Evolutionary conservation across 805 yeast genomes (phyloP), one percentile per base, ranked within the genome.

Genomic region (Myxozyma udenii): DNA sequence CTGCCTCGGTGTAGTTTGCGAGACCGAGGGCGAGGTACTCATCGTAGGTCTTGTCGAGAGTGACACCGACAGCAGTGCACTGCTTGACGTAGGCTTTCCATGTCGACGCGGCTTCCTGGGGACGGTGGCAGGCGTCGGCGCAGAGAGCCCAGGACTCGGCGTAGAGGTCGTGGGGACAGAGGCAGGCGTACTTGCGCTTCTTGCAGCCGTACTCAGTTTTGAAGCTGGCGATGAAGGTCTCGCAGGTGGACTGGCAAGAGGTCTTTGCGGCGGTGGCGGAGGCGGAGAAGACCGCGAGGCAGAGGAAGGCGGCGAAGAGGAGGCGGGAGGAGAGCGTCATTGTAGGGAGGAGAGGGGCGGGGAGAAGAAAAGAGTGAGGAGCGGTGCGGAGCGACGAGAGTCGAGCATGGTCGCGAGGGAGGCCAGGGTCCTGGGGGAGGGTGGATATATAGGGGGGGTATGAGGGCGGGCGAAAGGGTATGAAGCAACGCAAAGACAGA

Each of bases 71-170:
- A 19, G 26, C 41, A 14, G 14, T 26, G 41, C 58, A 54, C 18
- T 7, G 24, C 25, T 42, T 44, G 35, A 22, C 21, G 28, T 41
- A 40, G 16, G 46, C 18, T 11, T 21, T 43, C 51, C 51, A 54
- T 2, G 55, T 42, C 24, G 21, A 3, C 2, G 3, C 38, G 14
- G 21, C 22, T 21, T 40, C 49, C 19, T 33, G 35, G 33, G 33
- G 33, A n/a, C 24, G 46, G 11, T 18, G 7, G 36, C 58, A 54
- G 16, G 32, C 30, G 12, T 43, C 39, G 14, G 51, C 22, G 23
- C 56, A 46, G 18, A 54, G 28, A 2, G 55, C 55, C 25, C 42
- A 53, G 5, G 55, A 48, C 36, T 48, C 51, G 23, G 50, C 36
- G 42, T 46, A 50, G 21, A 50, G 28, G 19, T 16, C 37, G 9